phyloP scores from a whole-genome alignment of 352 stramenopile genomes.

The Peronospora belbahrii region DNA sequence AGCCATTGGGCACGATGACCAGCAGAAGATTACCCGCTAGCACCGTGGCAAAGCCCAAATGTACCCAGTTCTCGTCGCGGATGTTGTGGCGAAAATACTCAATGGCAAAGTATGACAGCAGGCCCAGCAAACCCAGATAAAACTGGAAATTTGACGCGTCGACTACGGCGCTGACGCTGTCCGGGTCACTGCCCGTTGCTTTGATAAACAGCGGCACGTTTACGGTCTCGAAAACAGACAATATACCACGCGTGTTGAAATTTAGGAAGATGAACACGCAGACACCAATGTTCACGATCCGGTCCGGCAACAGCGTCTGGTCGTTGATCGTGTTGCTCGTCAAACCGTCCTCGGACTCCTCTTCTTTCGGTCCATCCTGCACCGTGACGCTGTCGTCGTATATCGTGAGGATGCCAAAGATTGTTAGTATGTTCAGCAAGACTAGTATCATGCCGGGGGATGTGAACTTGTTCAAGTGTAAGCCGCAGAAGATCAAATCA shows the following conservation, averaged over 20 bases:
- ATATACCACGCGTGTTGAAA: constrained; percentile 60
- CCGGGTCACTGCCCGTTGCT: constrained; percentile 45
- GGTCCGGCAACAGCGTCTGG: constrained; percentile 35
- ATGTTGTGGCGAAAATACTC: constrained; percentile 58
- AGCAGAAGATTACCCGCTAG: constrained; percentile 47
- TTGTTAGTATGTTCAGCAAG: constrained; percentile 47
- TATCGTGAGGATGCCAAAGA: constrained; percentile 46
- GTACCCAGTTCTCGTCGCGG: constrained; percentile 56
- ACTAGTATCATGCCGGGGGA: constrained; percentile 53
- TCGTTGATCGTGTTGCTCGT: constrained; percentile 39
- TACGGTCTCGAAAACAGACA: constrained; percentile 74
- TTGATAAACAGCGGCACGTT: constrained; percentile 68
- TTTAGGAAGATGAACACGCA: constrained; percentile 72
- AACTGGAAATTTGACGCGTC: constrained; percentile 76
- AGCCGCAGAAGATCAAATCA: constrained; percentile 37
- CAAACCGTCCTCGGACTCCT: constrained; percentile 11
- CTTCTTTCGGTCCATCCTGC: constrained; percentile 44
- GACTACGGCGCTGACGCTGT: constrained; percentile 38
- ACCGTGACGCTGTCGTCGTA: constrained; percentile 52
- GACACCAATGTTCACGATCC: constrained; percentile 55
- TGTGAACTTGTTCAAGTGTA: constrained; percentile 71
- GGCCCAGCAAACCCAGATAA: constrained; percentile 53
- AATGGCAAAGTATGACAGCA: constrained; percentile 67
- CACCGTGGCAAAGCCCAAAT: constrained; percentile 50
- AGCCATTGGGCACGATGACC: constrained; percentile 25